Evolutionary conservation across 257 asterid species (phyloP), one percentile per base, ranked within the genome.

Genomic region (Solanum medicagineum): DNA sequence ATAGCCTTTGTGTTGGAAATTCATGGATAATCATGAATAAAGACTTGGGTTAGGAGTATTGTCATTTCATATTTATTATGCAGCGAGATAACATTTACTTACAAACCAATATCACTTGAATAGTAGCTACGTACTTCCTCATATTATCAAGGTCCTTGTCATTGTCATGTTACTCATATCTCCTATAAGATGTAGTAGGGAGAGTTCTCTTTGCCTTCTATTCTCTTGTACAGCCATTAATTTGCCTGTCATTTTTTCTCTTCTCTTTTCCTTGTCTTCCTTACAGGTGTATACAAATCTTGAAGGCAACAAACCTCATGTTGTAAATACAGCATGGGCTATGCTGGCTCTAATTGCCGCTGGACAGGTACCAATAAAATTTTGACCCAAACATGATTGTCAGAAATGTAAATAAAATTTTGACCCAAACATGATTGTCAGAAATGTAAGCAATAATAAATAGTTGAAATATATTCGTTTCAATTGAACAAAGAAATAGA

Each of bases 301-400:
- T 65, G 97, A 95, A 89, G 98, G 97, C 85, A 90, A 90, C 89
- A 92, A 90, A 91, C 89, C 97, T 84, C 98, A 97, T 87, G 91
- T 95, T 82, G 99, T 94, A 77, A 94, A 95, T 88, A 95, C 99
- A 20, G 92, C 92, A 82, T 97, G 99, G 99, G 97, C 98, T 84
- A 77, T 94, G 93, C 88, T 97, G 88, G 44, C 98, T 89, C 98
- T 97, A 66, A 93, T 97, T 86, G 95, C 83, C 84, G 97, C 99
- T 82, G 98, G 98, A 40, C 98, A 94, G 99, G 99, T 95, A 87
- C 53, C 73, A 22, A 12, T 49, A 29, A 59, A 55, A 83, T 81
- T 14, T 10, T 56, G 80, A 6, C 26, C 56, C 47, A 29, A 51
- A 79, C 65, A 79, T 53, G 65, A 79, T 79, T 26, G 65, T 79